phyloP scores from a whole-genome alignment of 495 filamentous ascomycete species.

The Penicillium ochrochloron region DNA sequence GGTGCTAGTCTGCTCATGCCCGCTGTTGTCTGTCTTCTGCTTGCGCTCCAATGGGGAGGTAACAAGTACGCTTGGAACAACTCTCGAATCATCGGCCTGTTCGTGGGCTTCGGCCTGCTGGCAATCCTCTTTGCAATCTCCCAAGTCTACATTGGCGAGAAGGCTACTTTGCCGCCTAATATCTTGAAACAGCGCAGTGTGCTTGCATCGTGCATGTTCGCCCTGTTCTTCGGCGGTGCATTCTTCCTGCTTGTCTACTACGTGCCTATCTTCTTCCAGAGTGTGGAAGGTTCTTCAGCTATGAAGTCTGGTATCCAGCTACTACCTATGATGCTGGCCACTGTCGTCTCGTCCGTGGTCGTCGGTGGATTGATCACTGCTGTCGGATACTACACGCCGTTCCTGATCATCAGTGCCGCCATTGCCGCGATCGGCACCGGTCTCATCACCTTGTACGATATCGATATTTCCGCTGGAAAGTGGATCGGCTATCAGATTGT shows the following conservation, averaged over 20 bases:
- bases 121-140: slow-evolving; percentile 37
- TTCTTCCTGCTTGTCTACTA: slow-evolving; percentile 50
- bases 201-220: slow-evolving; percentile 55
- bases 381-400: slow-evolving; percentile 72
- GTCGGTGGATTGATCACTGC: slow-evolving; percentile 58
- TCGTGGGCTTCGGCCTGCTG: slow-evolving; percentile 40
- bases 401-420: slow-evolving; percentile 59
- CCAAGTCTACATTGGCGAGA: slow-evolving; percentile 31
- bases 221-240: slow-evolving; percentile 53
- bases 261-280: slow-evolving; percentile 53
- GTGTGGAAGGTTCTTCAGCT: slow-evolving; percentile 65
- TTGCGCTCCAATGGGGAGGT: slow-evolving; percentile 52
- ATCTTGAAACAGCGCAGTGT: slow-evolving; percentile 51
- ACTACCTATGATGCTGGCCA: slow-evolving; percentile 44
- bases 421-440: slow-evolving; percentile 65
- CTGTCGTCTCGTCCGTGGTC: slow-evolving; percentile 37
- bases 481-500: slow-evolving; percentile 68
- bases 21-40: slow-evolving; percentile 43
- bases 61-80: slow-evolving; percentile 41
- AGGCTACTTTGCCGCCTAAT: slow-evolving; percentile 36
- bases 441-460: slow-evolving; percentile 61
- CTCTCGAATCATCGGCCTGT: slow-evolving; percentile 39
- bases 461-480: slow-evolving; percentile 43
- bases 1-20: slow-evolving; percentile 44
- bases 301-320: slow-evolving; percentile 61